Percentiles rank a stretch among this genome's conserved stretches.
These are phyloP conservation scores for Coffea canephora DNA, from an alignment of 257 asterid species.

Conservation along the genomic window DNA sequence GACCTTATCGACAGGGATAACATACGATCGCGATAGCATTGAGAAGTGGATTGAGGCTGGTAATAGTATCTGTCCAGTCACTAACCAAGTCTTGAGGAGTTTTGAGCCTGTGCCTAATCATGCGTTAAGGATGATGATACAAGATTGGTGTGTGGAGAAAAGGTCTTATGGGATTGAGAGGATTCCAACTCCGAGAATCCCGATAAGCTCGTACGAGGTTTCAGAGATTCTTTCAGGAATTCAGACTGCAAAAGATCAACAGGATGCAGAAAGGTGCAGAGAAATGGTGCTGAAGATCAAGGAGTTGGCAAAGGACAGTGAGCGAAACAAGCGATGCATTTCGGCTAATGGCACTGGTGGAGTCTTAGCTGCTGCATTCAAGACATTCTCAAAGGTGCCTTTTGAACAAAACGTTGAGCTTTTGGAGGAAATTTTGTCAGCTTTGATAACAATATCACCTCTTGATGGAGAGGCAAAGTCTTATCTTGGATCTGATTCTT, in stretches of 20 bases:
- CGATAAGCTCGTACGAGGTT: slow-evolving; percentile 32
- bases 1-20: slow-evolving; percentile 31
- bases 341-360: slow-evolving; percentile 21
- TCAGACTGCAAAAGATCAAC: not conserved
- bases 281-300: slow-evolving; percentile 30
- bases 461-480: slow-evolving; percentile 33
- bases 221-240: slow-evolving; percentile 21
- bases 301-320: slow-evolving; percentile 36
- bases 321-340: slow-evolving; percentile 41
- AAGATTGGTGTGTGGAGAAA: slow-evolving; percentile 58
- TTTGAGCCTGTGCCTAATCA: slow-evolving; percentile 33
- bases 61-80: slow-evolving; percentile 26
- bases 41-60: slow-evolving; percentile 34
- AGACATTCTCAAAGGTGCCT: slow-evolving; percentile 23
- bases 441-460: slow-evolving; percentile 20
- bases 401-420: not conserved
- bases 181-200: slow-evolving; percentile 49
- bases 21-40: slow-evolving; percentile 31
- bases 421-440: slow-evolving; percentile 38
- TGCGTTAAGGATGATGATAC: slow-evolving; percentile 39
- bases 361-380: slow-evolving; percentile 38
- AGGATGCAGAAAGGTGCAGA: slow-evolving; percentile 22
- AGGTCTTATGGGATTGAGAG: slow-evolving; percentile 40
- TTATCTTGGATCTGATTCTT: slow-evolving; percentile 33
- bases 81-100: slow-evolving; percentile 18